Percentiles rank a stretch among this genome's conserved stretches.
phyloP scores from a whole-genome alignment of 306 rosid species.

The Prunus davidiana region DNA sequence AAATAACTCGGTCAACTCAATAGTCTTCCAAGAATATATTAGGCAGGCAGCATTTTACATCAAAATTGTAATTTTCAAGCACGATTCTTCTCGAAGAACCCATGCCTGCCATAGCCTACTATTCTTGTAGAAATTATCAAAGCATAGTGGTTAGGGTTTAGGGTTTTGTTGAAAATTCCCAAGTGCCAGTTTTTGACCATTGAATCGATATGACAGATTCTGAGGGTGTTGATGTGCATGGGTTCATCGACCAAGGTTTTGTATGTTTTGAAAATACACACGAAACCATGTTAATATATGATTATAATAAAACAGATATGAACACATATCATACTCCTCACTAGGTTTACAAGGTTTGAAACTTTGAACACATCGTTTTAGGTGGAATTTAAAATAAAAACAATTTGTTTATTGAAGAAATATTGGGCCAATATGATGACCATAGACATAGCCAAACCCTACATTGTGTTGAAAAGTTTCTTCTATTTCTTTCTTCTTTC shows the following conservation, averaged over 20 bases:
- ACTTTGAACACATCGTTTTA: conserved; percentile 20
- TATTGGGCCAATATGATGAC: neutral
- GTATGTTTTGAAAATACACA: conserved; percentile 8
- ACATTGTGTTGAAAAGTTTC: neutral
- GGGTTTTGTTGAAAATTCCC: conserved; percentile 32
- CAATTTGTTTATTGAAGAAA: neutral
- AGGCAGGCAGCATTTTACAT: neutral
- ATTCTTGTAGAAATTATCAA: neutral
- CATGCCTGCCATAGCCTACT: neutral
- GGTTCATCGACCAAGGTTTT: conserved; percentile 35
- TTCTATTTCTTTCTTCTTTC: neutral
- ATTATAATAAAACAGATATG: neutral
- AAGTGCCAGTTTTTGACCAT: conserved; percentile 48
- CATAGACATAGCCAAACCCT: conserved; percentile 2
- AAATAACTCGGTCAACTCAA: conserved; percentile 24
- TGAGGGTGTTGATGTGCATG: conserved; percentile 30
- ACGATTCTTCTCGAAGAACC: conserved; percentile 10
- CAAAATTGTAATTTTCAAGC: conserved; percentile 10
- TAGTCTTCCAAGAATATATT: conserved; percentile 24
- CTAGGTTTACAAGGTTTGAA: conserved; percentile 12
- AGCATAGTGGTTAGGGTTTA: neutral
- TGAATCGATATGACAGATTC: conserved; percentile 29
- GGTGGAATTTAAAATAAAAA: conserved; percentile 5
- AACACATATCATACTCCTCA: neutral
- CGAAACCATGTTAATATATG: neutral